Evolutionary conservation across 139 green algal species (phyloP).

Genomic region (Raphidocelis subcapitata): DNA sequence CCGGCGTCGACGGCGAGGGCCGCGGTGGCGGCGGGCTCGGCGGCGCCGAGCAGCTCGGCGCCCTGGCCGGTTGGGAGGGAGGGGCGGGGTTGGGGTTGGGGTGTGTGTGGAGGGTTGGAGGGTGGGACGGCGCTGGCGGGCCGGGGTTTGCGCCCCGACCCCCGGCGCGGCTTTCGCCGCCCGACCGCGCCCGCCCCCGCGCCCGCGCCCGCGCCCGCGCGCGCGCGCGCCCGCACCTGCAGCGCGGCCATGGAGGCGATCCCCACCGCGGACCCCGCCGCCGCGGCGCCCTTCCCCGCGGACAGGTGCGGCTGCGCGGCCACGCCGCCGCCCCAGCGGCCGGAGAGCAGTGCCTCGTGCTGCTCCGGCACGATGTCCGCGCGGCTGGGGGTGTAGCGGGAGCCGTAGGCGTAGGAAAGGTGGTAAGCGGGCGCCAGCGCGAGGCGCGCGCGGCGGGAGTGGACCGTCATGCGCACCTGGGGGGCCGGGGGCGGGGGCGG

Average conservation of each 20-base stretch:
- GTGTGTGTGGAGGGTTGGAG: not conserved
- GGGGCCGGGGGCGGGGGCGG: too few species aligned
- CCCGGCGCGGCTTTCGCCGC: too few species aligned
- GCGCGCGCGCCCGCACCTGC: too few species aligned
- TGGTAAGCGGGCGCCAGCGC: constrained; percentile 49
- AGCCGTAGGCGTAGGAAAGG: constrained; percentile 39
- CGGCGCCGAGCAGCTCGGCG: not conserved
- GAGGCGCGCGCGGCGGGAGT: constrained; percentile 19
- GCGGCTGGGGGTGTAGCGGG: constrained; percentile 45
- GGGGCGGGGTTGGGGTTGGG: not conserved
- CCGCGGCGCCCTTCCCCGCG: constrained; percentile 30
- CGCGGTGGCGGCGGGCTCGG: not conserved
- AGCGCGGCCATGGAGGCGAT: constrained; percentile 9
- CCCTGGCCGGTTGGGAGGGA: not conserved
- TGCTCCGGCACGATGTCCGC: constrained; percentile 43
- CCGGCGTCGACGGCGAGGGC: constrained; percentile 14
- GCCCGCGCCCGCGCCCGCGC: too few species aligned
- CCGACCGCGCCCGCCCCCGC: too few species aligned
- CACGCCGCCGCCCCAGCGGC: constrained; percentile 10
- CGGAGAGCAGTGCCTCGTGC: constrained; percentile 37
- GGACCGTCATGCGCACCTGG: constrained; percentile 22
- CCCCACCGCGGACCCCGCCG: too few species aligned
- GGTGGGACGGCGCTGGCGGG: not conserved
- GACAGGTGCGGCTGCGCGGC: constrained; percentile 39
- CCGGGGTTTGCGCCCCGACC: too few species aligned